Percentiles rank a stretch among this genome's conserved stretches.
Conservation (phyloP, 2,329 filamentous ascomycete genomes). For the Apiospora aurea region DNA sequence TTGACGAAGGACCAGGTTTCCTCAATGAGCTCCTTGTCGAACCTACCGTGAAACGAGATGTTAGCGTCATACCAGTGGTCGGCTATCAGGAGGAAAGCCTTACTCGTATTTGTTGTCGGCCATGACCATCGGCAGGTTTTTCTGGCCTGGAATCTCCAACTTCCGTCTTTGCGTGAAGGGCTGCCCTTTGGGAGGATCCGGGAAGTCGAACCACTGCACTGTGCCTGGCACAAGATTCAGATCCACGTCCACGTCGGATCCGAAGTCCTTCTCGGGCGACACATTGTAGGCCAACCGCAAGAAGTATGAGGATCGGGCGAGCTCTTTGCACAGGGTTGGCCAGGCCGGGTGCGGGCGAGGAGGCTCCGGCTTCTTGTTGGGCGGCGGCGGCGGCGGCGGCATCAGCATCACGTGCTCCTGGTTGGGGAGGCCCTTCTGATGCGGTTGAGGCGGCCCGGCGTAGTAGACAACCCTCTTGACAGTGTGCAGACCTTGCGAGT, state of each 20-base stretch:
- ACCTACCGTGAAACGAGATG: conserved; percentile 44
- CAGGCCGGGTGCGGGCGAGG: conserved; percentile 43
- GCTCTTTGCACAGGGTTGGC: conserved; percentile 61
- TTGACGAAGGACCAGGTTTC: conserved; percentile 61
- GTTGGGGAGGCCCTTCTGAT: conserved; percentile 51
- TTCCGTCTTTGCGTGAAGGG: conserved; percentile 61
- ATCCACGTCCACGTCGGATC: conserved; percentile 43
- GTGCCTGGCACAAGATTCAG: conserved; percentile 54
- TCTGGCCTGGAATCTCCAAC: conserved; percentile 62
- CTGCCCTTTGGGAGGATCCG: conserved; percentile 60
- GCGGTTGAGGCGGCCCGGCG: conserved; percentile 53
- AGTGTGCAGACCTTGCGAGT: conserved; percentile 59
- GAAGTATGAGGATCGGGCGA: conserved; percentile 64
- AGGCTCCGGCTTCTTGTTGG: conserved; percentile 23
- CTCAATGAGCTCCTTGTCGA: conserved; percentile 60
- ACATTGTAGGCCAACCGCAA: conserved; percentile 64
- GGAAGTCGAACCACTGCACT: conserved; percentile 66
- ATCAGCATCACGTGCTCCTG: conserved; percentile 38
- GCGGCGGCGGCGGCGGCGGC: conserved; percentile 28
- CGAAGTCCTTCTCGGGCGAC: conserved; percentile 55
- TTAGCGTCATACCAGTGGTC: background rate
- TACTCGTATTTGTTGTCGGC: conserved; percentile 61
- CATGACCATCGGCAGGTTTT: conserved; percentile 55
- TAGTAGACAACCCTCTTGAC: conserved; percentile 62
- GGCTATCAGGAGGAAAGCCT: conserved; percentile 30